Evolutionary conservation across 768 basidiomycete genomes (phyloP).

Genomic region (Calocera viscosa): DNA sequence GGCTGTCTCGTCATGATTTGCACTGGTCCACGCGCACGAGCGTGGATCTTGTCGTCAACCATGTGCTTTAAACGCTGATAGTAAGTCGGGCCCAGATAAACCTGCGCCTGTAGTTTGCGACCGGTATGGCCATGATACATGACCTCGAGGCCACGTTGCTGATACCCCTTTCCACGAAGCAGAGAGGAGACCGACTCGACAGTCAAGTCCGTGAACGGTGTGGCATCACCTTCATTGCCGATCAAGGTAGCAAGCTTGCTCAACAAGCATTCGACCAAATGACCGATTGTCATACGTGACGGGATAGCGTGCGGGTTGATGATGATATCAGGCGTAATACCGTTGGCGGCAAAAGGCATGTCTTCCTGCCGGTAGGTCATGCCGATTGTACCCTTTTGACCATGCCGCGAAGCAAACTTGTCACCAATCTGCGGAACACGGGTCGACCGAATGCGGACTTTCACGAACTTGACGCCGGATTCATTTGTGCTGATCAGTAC

Average conservation of each 20-base stretch:
- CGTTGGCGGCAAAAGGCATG: constrained; percentile 97
- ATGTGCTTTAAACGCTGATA: constrained; percentile 99
- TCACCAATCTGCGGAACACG: constrained; percentile 97
- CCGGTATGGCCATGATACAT: constrained; percentile 99
- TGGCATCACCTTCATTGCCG: constrained; percentile 95
- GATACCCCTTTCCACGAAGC: constrained; percentile 81
- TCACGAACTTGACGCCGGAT: constrained; percentile 96
- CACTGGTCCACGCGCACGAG: constrained; percentile 89
- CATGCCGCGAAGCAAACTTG: constrained; percentile 98
- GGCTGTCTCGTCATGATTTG: constrained; percentile 96
- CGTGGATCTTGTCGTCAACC: constrained; percentile 99
- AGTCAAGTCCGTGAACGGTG: constrained; percentile 95
- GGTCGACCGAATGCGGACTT: constrained; percentile 89
- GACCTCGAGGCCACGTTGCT: constrained; percentile 90
- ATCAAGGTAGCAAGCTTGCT: constrained; percentile 93
- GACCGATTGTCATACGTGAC: constrained; percentile 99
- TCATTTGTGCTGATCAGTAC: constrained; percentile 92
- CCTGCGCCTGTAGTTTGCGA: constrained; percentile 92
- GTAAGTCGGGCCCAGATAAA: constrained; percentile 97
- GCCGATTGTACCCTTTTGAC: constrained; percentile 99
- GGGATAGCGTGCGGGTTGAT: constrained; percentile 99
- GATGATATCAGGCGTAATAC: constrained; percentile 91
- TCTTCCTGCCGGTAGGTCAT: constrained; percentile 99
- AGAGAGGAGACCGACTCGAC: constrained; percentile 95
- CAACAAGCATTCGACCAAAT: constrained; percentile 94